phyloP scores from a whole-genome alignment of 2,329 filamentous ascomycete species.

The Trichoderma endophyticum region DNA sequence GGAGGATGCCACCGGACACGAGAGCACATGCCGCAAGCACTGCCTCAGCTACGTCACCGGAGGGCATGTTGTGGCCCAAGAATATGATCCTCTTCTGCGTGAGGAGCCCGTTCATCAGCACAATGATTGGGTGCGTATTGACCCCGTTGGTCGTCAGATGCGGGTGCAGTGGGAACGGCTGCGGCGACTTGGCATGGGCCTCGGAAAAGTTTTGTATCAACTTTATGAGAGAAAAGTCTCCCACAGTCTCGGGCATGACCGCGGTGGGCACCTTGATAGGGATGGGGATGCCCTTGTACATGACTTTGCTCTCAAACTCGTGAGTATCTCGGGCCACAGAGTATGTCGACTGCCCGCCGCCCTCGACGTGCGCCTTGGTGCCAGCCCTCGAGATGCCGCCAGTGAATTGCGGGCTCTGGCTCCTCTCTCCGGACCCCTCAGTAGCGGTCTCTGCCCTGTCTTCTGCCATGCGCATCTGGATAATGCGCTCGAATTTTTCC shows the following conservation, averaged over 20 bases:
- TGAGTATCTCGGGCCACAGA: constrained; percentile 88
- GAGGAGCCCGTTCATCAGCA: constrained; percentile 88
- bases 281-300: constrained; percentile 95
- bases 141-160: constrained; percentile 91
- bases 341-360: constrained; percentile 60
- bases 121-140: constrained; percentile 89
- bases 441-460: constrained; percentile 48
- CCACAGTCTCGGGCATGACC: constrained; percentile 90
- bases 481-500: constrained; percentile 96
- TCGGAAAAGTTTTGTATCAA: constrained; percentile 92
- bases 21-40: constrained; percentile 94
- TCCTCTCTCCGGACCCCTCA: constrained; percentile 40
- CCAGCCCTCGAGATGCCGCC: constrained; percentile 56
- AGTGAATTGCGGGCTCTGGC: constrained; percentile 43
- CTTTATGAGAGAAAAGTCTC: constrained; percentile 96
- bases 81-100: constrained; percentile 98
- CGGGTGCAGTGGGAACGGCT: constrained; percentile 81
- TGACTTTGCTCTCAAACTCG: constrained; percentile 92
- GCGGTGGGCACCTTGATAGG: constrained; percentile 95
- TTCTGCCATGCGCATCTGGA: constrained; percentile 73
- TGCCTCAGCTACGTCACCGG: constrained; percentile 95
- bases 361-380: constrained; percentile 60
- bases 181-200: constrained; percentile 75
- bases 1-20: constrained; percentile 84
- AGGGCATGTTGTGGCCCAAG: constrained; percentile 89